Conservation (phyloP, 768 basidiomycete genomes). For the Mycena metata region DNA sequence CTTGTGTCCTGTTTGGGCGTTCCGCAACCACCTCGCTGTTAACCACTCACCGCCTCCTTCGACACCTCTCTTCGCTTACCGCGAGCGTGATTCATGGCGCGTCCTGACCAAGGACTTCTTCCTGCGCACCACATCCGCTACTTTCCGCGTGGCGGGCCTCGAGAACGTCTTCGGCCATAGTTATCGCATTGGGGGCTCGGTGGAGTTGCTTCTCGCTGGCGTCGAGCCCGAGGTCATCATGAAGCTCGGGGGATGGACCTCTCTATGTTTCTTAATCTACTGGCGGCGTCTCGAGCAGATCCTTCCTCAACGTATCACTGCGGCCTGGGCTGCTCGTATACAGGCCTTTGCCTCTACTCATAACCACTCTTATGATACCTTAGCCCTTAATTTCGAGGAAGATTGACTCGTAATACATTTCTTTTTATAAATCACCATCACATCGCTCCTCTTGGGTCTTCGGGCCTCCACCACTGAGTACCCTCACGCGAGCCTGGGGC, state of each 20-base stretch:
- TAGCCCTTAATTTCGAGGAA: too few relatives aligned
- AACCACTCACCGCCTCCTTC: background rate
- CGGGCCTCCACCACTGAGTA: too few relatives aligned
- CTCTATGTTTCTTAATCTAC: conserved; percentile 15
- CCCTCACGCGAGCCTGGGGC: too few relatives aligned
- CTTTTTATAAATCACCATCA: too few relatives aligned
- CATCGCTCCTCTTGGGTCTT: too few relatives aligned
- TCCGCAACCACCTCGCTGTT: background rate
- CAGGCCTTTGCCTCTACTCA: too few relatives aligned
- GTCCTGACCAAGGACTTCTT: conserved; percentile 1
- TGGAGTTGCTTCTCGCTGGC: conserved; percentile 3
- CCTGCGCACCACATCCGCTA: background rate
- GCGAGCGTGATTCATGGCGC: background rate
- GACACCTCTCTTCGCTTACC: conserved; percentile 9
- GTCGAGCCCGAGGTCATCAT: conserved; percentile 15
- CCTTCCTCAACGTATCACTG: background rate
- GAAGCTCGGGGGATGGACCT: conserved; percentile 18
- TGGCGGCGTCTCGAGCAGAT: conserved; percentile 1
- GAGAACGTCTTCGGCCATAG: conserved; percentile 19
- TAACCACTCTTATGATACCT: too few relatives aligned
- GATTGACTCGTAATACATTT: too few relatives aligned
- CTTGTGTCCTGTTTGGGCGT: conserved; percentile 1
- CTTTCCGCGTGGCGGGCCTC: background rate
- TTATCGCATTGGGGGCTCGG: conserved; percentile 23
- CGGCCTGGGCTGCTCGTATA: conserved; percentile 6